phyloP scores from a whole-genome alignment of 768 basidiomycete genomes.

The Galerina marginata region DNA sequence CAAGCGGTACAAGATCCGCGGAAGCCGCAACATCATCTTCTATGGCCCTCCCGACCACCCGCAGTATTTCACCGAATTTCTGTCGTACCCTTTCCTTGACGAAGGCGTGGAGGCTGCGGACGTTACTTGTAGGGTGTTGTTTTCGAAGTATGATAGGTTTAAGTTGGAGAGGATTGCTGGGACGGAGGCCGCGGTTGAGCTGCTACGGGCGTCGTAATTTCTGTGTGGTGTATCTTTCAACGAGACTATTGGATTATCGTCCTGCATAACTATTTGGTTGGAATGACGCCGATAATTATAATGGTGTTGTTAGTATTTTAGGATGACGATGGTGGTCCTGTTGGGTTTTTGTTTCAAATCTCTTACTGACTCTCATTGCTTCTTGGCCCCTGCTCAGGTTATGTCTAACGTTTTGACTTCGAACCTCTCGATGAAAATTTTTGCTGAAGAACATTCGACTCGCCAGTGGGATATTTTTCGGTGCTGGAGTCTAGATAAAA shows the following conservation, averaged over 20 bases:
- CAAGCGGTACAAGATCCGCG: slow-evolving; percentile 92
- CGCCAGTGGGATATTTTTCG: no score
- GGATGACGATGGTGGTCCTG: no score
- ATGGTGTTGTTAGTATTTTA: no score
- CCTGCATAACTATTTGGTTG: no score
- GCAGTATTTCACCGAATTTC: slow-evolving; percentile 88
- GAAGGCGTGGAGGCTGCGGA: slow-evolving; percentile 87
- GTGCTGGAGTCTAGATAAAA: no score
- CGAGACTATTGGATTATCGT: not conserved
- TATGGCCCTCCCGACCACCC: slow-evolving; percentile 92
- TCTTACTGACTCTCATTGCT: not conserved
- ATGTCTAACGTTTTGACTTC: no score
- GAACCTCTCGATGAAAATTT: no score
- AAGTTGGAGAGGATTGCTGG: slow-evolving; percentile 85
- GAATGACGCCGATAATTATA: no score
- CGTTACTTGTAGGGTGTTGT: slow-evolving; percentile 80
- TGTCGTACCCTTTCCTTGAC: slow-evolving; percentile 91
- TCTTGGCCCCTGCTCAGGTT: no score
- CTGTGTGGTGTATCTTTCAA: not conserved
- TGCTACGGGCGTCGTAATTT: slow-evolving; percentile 42
- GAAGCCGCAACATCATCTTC: slow-evolving; percentile 91
- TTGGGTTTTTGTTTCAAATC: no score
- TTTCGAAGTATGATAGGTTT: slow-evolving; percentile 90
- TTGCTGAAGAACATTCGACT: no score
- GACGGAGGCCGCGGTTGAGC: slow-evolving; percentile 48